Evolutionary conservation across 768 basidiomycete species (phyloP).

Genomic region (Amanita muscaria): DNA sequence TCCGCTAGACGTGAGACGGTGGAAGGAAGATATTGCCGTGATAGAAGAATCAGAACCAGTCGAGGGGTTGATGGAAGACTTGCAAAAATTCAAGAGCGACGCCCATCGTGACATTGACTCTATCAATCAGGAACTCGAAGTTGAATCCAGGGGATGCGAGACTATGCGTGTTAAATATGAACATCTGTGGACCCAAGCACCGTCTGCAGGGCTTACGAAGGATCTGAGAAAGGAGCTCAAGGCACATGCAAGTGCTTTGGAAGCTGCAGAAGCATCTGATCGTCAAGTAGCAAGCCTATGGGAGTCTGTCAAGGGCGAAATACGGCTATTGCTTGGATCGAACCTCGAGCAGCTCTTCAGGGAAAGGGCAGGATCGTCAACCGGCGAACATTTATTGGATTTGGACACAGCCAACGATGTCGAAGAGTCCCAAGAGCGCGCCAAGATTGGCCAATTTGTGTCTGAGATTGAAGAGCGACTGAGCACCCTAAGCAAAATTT

Average conservation of each 20-base stretch:
- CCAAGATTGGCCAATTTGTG: conserved; percentile 58
- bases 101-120: conserved; percentile 56
- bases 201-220: conserved; percentile 67
- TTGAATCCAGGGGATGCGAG: conserved; percentile 84
- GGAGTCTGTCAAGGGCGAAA: conserved; percentile 58
- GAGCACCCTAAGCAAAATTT: conserved; percentile 71
- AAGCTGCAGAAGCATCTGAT: conserved; percentile 74
- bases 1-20: conserved; percentile 59
- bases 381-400: conserved; percentile 43
- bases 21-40: conserved; percentile 64
- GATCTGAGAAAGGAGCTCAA: conserved; percentile 71
- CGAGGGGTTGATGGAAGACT: conserved; percentile 49
- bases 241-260: conserved; percentile 58
- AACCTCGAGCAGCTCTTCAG: conserved; percentile 57
- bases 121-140: conserved; percentile 61
- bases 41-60: conserved; percentile 64
- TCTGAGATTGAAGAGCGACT: conserved; percentile 73
- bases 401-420: conserved; percentile 56
- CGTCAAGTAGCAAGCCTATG: conserved; percentile 66
- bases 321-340: conserved; percentile 50
- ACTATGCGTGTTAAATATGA: conserved; percentile 80
- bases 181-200: conserved; percentile 80
- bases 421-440: conserved; percentile 58
- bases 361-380: conserved; percentile 33
- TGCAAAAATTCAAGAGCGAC: conserved; percentile 47